Conservation (phyloP, 2,329 filamentous ascomycete species). For the Claviceps sp. region DNA sequence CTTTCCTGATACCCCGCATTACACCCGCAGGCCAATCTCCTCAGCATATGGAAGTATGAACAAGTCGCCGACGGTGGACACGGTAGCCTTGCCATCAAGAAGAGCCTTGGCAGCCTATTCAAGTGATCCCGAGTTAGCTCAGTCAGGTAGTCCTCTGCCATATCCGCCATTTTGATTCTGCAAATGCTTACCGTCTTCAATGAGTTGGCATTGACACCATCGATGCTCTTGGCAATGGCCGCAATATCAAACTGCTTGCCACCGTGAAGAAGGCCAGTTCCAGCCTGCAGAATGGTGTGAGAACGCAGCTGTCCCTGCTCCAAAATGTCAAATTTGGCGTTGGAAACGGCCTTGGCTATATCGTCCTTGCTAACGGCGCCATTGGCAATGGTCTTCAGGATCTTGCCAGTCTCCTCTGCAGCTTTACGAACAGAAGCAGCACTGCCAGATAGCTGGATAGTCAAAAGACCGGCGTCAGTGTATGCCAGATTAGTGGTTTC, state of each 20-base stretch:
- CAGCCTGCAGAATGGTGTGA: constrained; percentile 68
- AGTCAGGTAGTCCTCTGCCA: background rate
- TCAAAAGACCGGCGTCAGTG: constrained; percentile 86
- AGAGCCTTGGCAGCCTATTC: constrained; percentile 80
- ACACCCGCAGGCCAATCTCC: constrained; percentile 90
- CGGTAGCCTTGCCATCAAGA: constrained; percentile 76
- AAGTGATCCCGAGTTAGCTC: constrained; percentile 7
- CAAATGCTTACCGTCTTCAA: constrained; percentile 62
- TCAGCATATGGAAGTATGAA: constrained; percentile 83
- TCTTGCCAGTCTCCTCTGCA: constrained; percentile 64
- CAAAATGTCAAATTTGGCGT: constrained; percentile 85
- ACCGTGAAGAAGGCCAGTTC: constrained; percentile 68
- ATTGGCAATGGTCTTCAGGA: constrained; percentile 66
- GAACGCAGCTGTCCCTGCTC: constrained; percentile 68
- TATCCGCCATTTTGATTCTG: background rate
- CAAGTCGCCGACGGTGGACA: constrained; percentile 83
- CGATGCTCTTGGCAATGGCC: constrained; percentile 64
- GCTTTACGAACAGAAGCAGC: constrained; percentile 60
- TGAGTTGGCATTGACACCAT: constrained; percentile 69
- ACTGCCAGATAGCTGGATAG: constrained; percentile 66
- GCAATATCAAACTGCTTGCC: constrained; percentile 75
- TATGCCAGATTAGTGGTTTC: constrained; percentile 70
- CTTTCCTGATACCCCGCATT: constrained; percentile 31
- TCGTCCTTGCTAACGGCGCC: constrained; percentile 71
- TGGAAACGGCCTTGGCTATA: constrained; percentile 78